A percentile compares a stretch with the other conserved stretches of the same genome.
These are phyloP conservation scores for Ustilago cynodontis DNA, from an alignment of 1,284 basidiomycete species.

Conservation along the genomic window DNA sequence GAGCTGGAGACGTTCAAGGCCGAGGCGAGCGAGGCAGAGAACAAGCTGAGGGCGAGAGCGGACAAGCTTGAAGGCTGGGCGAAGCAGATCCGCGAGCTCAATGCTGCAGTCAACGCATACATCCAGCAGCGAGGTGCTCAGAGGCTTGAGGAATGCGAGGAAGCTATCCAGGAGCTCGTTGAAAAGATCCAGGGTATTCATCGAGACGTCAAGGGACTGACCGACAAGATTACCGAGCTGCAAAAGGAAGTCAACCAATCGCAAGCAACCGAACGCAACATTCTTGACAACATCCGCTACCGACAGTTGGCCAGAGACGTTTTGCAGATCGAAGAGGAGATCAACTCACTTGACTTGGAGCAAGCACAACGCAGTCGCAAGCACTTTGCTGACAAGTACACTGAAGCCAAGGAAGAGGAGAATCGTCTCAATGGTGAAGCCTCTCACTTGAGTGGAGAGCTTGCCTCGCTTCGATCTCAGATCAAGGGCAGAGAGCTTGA, in stretches of 20 bases:
- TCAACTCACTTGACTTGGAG: constrained; percentile 72
- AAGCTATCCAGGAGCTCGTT: constrained; percentile 62
- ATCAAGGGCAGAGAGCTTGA: constrained; percentile 77
- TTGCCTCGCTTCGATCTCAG: constrained; percentile 57
- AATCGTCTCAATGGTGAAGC: constrained; percentile 79
- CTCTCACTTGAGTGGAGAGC: constrained; percentile 61
- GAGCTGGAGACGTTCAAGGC: constrained; percentile 75
- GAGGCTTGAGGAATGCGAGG: constrained; percentile 50
- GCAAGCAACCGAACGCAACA: constrained; percentile 73
- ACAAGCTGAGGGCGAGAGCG: constrained; percentile 72
- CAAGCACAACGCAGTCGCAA: constrained; percentile 71
- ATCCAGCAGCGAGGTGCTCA: constrained; percentile 51
- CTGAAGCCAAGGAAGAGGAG: constrained; percentile 78
- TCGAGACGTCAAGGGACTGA: constrained; percentile 44
- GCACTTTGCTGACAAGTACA: constrained; percentile 86
- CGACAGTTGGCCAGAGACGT: constrained; percentile 80
- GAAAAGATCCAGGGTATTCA: constrained; percentile 47
- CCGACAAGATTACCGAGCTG: constrained; percentile 51
- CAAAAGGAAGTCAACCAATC: constrained; percentile 70
- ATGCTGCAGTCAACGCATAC: constrained; percentile 43
- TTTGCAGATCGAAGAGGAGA: constrained; percentile 78
- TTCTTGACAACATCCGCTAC: constrained; percentile 87
- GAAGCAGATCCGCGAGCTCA: constrained; percentile 56
- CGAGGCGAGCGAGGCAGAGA: constrained; percentile 74
- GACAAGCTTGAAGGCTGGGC: constrained; percentile 41